Conservation (phyloP, 768 basidiomycete genomes). For the Clitopilus hobsonii region DNA sequence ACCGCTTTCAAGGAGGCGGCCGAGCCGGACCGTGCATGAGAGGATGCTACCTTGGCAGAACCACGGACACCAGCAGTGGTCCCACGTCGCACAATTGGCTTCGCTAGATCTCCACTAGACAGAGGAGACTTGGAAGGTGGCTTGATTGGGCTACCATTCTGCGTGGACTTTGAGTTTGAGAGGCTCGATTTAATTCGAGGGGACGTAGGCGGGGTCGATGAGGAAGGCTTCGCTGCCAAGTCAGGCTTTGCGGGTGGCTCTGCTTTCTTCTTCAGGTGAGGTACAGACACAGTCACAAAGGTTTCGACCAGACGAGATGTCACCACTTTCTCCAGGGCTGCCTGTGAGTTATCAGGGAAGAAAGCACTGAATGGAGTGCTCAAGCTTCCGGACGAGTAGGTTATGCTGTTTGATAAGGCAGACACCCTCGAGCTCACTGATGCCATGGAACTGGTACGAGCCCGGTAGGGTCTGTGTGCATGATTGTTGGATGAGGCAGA, state of each 20-base stretch:
- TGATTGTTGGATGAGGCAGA: slow-evolving; percentile 22
- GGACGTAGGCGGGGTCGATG: slow-evolving; percentile 3
- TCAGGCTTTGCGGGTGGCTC: slow-evolving; percentile 2
- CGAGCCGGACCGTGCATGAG: slow-evolving; percentile 22
- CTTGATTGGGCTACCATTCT: neutral
- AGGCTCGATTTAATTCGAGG: neutral
- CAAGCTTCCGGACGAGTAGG: slow-evolving; percentile 13
- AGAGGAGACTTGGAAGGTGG: slow-evolving; percentile 9
- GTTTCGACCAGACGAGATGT: slow-evolving; percentile 74
- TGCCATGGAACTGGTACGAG: slow-evolving; percentile 49
- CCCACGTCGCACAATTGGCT: slow-evolving; percentile 16
- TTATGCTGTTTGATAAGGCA: slow-evolving; percentile 12
- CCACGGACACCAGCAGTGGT: slow-evolving; percentile 8
- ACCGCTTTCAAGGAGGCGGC: slow-evolving; percentile 15
- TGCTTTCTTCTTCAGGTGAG: slow-evolving; percentile 6
- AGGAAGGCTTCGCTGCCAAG: neutral
- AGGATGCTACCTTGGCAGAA: slow-evolving; percentile 7
- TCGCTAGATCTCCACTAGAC: slow-evolving; percentile 16
- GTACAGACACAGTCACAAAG: slow-evolving; percentile 56
- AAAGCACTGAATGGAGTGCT: slow-evolving; percentile 24
- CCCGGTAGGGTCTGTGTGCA: slow-evolving; percentile 32
- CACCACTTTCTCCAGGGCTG: slow-evolving; percentile 64
- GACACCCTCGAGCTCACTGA: slow-evolving; percentile 32
- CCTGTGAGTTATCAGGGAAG: slow-evolving; percentile 61
- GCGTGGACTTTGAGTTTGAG: slow-evolving; percentile 5